Base-by-base conservation (phyloP, 176 grass and related monocot species). In the Thalia dealbata region DNA sequence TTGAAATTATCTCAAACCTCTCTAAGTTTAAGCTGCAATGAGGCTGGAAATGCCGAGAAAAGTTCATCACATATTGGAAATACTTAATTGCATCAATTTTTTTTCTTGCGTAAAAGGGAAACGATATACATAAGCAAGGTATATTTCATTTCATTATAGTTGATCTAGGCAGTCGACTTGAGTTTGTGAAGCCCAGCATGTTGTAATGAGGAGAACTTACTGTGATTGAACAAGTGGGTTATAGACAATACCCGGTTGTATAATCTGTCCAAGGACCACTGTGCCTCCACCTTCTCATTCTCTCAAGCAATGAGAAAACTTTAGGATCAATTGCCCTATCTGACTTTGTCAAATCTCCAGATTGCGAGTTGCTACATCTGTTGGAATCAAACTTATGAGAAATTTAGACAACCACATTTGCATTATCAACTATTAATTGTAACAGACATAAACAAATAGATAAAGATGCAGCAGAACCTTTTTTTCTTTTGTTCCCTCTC, bases 21-120 rank as follows among this genome's bases (percentile, higher is more conserved):
- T 91, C 85, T 71, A 99, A 76, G 86, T 91, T 91, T 75, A 99
- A 84, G 72, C 93, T 99, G 80, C 93, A 99, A 85, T 99, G 95
- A 76, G 88, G 85, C 81, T 90, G 93, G 42, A 27, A 45, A 46
- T 21, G 14, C 52, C n/a, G 46, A 22, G 46, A 1, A 69, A 45
- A 69, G 41, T 29, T 15, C 28, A 26, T 52, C 22, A 72, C 1
- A 27, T 1, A 18, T 14, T 1, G 9, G 28, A 67, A 18, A 41
- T 28, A 13, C 11, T 61, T 23, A 61, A 61, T 61, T 24, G 9
- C n/a, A 12, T 12, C 23, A 23, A 62, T 62, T 7, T 3, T 44
- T 23, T 21, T 6, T 44, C 18, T 5, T 2, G 18, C 18, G 22
- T 18, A 13, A 9, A 22, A 41, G 45, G 14, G 10, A 15, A n/a